Evolutionary conservation across 768 basidiomycete species (phyloP), one percentile per base, ranked within the genome.

Genomic region (Pleurotus sapidus): DNA sequence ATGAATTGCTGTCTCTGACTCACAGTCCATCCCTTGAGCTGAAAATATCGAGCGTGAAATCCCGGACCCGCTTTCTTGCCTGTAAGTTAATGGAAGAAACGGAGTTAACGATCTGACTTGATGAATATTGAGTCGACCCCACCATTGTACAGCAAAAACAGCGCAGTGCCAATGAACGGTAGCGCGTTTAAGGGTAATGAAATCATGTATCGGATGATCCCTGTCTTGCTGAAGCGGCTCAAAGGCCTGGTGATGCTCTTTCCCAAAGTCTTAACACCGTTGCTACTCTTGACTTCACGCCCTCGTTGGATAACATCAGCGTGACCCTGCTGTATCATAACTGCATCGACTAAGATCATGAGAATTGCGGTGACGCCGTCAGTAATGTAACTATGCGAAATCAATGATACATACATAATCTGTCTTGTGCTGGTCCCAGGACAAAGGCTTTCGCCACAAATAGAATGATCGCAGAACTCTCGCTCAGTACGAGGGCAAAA

Each of bases 181-280:
- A 91, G 77, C 30, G 83, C 69, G 70, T 89, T 91, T 51, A 89
- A 75, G 15, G 88, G 88, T 5, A 89, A 72, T 3, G 83, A 84
- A 20, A 87, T 62, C 38, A 88, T 61, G 66, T 89, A 91, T 62
- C 83, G 73, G 15, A 84, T 62, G 45, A 87, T 62, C 12, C 76
- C 75, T 43, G 75, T 75, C 39, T 69, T 72, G 38, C 73, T 74
- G 59, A 82, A 75, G 17, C 72, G 72, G 46, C 72, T 68, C 23
- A 83, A 66, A 9, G 82, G 80, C 60, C 78, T 76, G 18, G 79
- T 74, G 55, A 86, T 67, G 5, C 79, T 68, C 58, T 76, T 78
- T 4, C 82, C 78, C 12, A 84, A 69, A 53, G 74, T 72, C 65
- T 79, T 79, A 42, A 77, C 65, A 5, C 74, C 69, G 53, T 65